Percentiles rank a stretch among this genome's conserved stretches.
Evolutionary conservation across 2,329 filamentous ascomycete genomes (phyloP).

Genomic region (Cercospora zeae-maydis): DNA sequence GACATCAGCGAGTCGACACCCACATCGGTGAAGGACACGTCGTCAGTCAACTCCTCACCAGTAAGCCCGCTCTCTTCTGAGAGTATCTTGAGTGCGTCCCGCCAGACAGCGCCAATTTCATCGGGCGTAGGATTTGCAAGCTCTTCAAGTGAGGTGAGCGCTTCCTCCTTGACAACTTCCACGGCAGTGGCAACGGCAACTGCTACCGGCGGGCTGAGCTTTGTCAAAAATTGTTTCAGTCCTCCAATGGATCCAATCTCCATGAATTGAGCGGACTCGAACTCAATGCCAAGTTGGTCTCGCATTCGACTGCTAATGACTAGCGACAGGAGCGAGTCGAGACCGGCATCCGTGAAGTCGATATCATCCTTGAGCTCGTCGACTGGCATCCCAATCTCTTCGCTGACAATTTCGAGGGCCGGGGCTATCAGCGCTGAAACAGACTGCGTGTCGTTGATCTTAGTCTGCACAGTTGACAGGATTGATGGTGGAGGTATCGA

Average conservation of each 20-base stretch:
- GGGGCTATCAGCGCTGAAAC: slow-evolving; percentile 1
- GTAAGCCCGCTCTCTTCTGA: slow-evolving; percentile 33
- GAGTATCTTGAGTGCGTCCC: slow-evolving; percentile 25
- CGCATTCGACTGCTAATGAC: slow-evolving; percentile 26
- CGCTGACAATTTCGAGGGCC: slow-evolving; percentile 28
- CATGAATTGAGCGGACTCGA: slow-evolving; percentile 25
- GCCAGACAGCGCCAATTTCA: background rate
- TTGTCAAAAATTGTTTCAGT: slow-evolving; percentile 10
- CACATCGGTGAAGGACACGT: slow-evolving; percentile 28
- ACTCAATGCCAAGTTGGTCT: slow-evolving; percentile 30
- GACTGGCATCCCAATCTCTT: slow-evolving; percentile 32
- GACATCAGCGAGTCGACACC: slow-evolving; percentile 35
- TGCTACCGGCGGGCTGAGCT: slow-evolving; percentile 3
- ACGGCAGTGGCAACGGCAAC: slow-evolving; percentile 1
- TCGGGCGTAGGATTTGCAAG: background rate
- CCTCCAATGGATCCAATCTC: slow-evolving; percentile 14
- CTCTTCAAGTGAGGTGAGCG: background rate
- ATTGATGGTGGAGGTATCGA: background rate
- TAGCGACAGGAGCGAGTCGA: slow-evolving; percentile 34
- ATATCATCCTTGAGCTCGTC: slow-evolving; percentile 30
- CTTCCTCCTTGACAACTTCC: slow-evolving; percentile 2
- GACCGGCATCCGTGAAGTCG: slow-evolving; percentile 31
- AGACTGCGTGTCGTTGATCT: background rate
- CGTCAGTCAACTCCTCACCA: slow-evolving; percentile 30
- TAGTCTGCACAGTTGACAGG: background rate